Base-by-base conservation (phyloP, 2,329 filamentous ascomycete species). In the Fusarium stilboides region DNA sequence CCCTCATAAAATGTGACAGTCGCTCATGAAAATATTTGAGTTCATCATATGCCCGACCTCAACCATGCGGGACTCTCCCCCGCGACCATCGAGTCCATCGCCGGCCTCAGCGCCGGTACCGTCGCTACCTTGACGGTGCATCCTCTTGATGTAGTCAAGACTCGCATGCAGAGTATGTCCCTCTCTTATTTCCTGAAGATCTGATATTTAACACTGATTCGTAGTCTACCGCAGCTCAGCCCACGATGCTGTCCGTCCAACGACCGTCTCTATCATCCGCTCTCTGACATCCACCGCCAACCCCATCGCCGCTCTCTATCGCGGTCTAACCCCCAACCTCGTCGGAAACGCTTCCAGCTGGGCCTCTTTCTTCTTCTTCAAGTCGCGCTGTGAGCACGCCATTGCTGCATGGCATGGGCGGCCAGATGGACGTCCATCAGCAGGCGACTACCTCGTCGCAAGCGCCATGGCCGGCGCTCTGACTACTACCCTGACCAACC, bases 101-200 rank as follows among this genome's bases (percentile, higher is more conserved):
- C 96, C 65, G 96, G 96, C 74, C 91, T 99, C 80, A 92, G 91
- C 69, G 96, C 96, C 62, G 96, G 96, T 65, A 87, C 94, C 58
- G 87, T 94, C 73, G 92, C 94, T 54, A 98, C 96, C 24, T 86
- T 98, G 49, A 91, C 90, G 58, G 92, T 96, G 53, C 95, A 98
- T 78, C 96, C 96, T 33, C 89, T 99, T 63, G 96, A 99, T 82
- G 90, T 99, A 69, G 90, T 98, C 78, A 99, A 99, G 86, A 98
- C 95, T 65, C 92, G 96, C 69, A 89, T 99, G 77, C 96, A 99
- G 83, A 90, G 93, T 94, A 83, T 61, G 83, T 31, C 17, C 14
- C 24, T 15, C 20, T 47, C n/a, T 22, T 19, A 28, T n/a, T 8
- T 28, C 33, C n/a, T 2, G 12, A 19, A 4, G 13, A 6, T 5